Percentiles rank a stretch among this genome's conserved stretches.
These are phyloP conservation scores for Neofusicoccum umdonicola DNA, from an alignment of 2,329 filamentous ascomycete genomes.

Conservation along the genomic window DNA sequence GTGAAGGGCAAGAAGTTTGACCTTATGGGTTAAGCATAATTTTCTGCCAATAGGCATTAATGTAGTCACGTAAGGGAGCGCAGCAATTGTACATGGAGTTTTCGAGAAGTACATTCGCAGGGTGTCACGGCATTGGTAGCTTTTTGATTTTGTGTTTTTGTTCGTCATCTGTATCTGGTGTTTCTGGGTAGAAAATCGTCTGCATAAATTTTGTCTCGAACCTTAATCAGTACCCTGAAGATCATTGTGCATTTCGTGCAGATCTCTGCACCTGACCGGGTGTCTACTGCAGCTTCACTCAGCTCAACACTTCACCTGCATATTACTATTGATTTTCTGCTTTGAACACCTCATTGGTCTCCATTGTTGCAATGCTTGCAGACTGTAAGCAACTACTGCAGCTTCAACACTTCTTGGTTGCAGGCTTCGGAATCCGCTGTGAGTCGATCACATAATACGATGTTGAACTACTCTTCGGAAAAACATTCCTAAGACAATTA, in stretches of 20 bases:
- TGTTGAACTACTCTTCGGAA: not conserved
- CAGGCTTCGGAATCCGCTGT: not conserved
- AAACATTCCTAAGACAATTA: not conserved
- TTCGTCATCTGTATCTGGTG: not conserved
- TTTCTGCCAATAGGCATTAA: not conserved
- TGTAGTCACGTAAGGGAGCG: not conserved
- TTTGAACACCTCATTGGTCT: no score
- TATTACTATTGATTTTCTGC: no score
- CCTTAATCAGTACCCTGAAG: not conserved
- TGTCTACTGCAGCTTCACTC: no score
- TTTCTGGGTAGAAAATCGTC: not conserved
- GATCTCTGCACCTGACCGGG: no score
- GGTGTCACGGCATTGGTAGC: not conserved
- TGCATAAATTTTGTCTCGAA: not conserved
- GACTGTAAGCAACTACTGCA: not conserved
- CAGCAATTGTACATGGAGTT: no score
- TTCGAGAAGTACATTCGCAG: not conserved
- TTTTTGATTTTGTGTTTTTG: not conserved
- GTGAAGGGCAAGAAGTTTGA: slow-evolving; percentile 11
- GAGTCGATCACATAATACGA: not conserved
- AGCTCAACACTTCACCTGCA: no score
- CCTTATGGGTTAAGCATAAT: not conserved
- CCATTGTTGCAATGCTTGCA: not conserved
- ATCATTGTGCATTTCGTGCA: not conserved
- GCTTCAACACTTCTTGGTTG: not conserved